phyloP scores from a whole-genome alignment of 2,329 filamentous ascomycete genomes.

The Venturia effusa region DNA sequence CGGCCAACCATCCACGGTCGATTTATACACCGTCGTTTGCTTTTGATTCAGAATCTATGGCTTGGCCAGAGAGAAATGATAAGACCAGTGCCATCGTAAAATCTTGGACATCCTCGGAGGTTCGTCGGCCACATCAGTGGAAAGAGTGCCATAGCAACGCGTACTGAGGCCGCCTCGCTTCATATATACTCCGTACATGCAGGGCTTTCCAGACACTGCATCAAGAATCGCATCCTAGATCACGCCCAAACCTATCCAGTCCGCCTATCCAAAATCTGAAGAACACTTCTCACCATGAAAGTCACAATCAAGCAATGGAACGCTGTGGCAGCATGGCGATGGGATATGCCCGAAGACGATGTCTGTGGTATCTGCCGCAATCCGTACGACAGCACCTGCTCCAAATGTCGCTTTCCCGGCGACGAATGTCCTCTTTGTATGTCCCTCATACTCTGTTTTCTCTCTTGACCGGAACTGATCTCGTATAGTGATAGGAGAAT shows the following conservation, averaged over 20 bases:
- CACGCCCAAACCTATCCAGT: constrained; percentile 10
- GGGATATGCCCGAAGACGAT: constrained; percentile 95
- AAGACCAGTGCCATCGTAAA: no score
- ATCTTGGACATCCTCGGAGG: no score
- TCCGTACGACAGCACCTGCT: constrained; percentile 94
- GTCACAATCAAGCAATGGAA: constrained; percentile 91
- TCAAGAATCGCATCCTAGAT: constrained; percentile 9
- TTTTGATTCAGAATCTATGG: not conserved
- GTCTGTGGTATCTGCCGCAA: constrained; percentile 98
- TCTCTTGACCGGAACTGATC: constrained; percentile 12
- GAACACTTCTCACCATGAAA: constrained; percentile 56
- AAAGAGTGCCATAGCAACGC: not conserved
- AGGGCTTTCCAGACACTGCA: constrained; percentile 9
- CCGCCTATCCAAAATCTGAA: not conserved
- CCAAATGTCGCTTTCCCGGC: constrained; percentile 94
- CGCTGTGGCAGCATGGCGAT: constrained; percentile 90
- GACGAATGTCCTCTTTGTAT: constrained; percentile 87
- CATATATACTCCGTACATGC: no score
- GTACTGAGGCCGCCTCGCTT: not conserved
- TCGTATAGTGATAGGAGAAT: constrained; percentile 76
- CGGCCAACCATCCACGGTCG: not conserved
- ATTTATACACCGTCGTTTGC: not conserved
- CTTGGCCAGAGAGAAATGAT: no score
- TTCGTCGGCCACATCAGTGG: no score
- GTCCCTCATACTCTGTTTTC: constrained; percentile 19